Base-by-base conservation (phyloP, 2,329 filamentous ascomycete species). In the Diplodia scrobiculata region DNA sequence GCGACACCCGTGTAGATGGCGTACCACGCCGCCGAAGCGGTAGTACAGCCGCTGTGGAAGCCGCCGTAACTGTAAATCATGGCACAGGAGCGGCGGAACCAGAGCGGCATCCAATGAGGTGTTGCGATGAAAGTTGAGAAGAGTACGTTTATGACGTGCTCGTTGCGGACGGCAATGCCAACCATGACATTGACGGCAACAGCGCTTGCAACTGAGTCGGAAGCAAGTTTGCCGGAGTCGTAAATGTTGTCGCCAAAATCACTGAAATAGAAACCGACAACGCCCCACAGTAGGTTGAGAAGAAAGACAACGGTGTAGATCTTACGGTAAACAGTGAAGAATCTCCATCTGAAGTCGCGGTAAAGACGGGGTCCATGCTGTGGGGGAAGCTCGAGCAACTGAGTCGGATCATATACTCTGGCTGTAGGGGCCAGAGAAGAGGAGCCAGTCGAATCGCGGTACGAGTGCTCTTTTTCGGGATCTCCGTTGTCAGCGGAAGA, bases 11-110 rank as follows among this genome's bases (percentile, higher is more conserved):
- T 75, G 68, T 82, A 79, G 25, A 76, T 68, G 10, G 79, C 70
- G 72, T 79, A 82, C 82, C 82, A 84, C 14, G 70, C 27, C 2
- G 72, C 73, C 0, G 75, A 74, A 7, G 71, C 71, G 4, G 75
- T 68, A 0, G 74, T 73, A 1, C 72, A 70, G 14, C 76, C 75
- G 52, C 71, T 75, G 58, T 78, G 76, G 7, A 77, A 69, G 0
- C 76, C 76, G 0, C 76, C 75, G 66, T 74, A 74, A 45, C 69
- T 70, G 67, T 77, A 76, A 6, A 76, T 70, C 48, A 72, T 73
- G 14, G 73, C 73, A 6, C 71, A 52, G 6, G 71, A 41, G 6
- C 69, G 68, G 4, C 74, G 68, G 2, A 74, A 14, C 21, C 68
- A 34, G 19, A 78, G 66, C 25, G 76, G 72, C 0, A 70, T 25